Evolutionary conservation across 176 grass and related monocot genomes (phyloP), one percentile per base, ranked within the genome.

Genomic region (Oryza australiensis): DNA sequence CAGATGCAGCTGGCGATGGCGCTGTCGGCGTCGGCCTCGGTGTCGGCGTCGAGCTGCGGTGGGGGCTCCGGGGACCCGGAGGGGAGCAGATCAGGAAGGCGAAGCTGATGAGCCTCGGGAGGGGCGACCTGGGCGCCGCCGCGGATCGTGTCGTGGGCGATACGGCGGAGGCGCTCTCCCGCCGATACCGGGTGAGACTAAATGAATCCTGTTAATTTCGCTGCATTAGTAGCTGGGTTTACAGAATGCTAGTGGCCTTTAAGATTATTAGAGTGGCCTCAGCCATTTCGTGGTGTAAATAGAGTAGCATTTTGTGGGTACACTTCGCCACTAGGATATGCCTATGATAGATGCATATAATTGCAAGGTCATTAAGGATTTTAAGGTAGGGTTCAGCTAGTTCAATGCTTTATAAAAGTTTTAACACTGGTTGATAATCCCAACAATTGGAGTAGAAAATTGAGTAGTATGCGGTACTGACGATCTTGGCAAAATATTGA

Each of bases 1-100:
- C 94, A 94, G 89, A 89, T 97, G 79, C 92, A 94, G 76, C 86
- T 97, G 73, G 94, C 94, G 16, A 87, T 97, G 85, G 94, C 92
- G 68, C 83, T 97, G 76, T 94, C 87, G 40, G 92, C 88, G 57
- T 94, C 66, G 49, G 78, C 78, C 23, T 87, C 80, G 43, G 66
- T 59, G 23, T 73, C 86, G 43, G 66, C 68, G 23, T 66, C 86
- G 37, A 80, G 86, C 74, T 62, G 83, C n/a, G 92, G 86, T 7
- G 34, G 34, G 67, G 83, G 72, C 75, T 77, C 70, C 20, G 83
- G 83, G 26, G 92, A 97, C 66, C 59, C 88, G 2, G 94, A 97
- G 3, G 86, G 69, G 94, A 97, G 87, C 92, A 92, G 86, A 94
- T 94, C 83, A 89, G 94, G 40, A 91, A 91, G 80, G 92, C 74